Evolutionary conservation across 441 rosid genomes (phyloP), one percentile per base, ranked within the genome.

Genomic region (Heliophila coronopifolia): DNA sequence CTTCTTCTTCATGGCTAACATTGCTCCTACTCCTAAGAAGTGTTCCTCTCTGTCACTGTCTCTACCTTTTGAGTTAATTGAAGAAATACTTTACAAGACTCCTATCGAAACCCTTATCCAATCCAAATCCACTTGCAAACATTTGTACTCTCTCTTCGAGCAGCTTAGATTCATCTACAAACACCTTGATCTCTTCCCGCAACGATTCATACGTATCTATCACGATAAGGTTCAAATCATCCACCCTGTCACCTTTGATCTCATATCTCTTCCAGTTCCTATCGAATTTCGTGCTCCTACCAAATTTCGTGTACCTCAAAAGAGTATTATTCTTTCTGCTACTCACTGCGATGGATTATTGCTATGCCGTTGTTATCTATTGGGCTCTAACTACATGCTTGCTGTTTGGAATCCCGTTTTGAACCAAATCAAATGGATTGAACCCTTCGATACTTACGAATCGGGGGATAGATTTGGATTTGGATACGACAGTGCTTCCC

Each of bases 341-440:
- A n/a, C n/a, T n/a, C 54, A 64, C 43, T 64, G 63, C n/a, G 63
- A 64, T 13, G 63, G 69, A 35, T 36, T 64, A 7, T 28, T 64
- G 28, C 2, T 64, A 17, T 64, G 58, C 14, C 41, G 63, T 19
- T 63, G 63, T 50, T 26, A 63, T 14, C 0, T 11, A 19, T 49
- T 53, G 42, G 50, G 42, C 33, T n/a, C n/a, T n/a, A 28, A 10
- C 28, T 56, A 27, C 15, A 28, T 42, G 22, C 69, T 64, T 36
- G 30, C 59, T 0, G 36, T 64, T 22, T 50, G 68, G 68, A 64
- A 64, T 3, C 68, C 68, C 18, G 41, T 64, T 14, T 50, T 64
- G 41, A 56, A 31, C 5, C 47, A 16, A 1, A 36, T 50, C 24
- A 64, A 56, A 57, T 64, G 63, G 53, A 50, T 64, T 36, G 6